phyloP scores from a whole-genome alignment of 2,329 filamentous ascomycete species.

The Podosphaera fusca region DNA sequence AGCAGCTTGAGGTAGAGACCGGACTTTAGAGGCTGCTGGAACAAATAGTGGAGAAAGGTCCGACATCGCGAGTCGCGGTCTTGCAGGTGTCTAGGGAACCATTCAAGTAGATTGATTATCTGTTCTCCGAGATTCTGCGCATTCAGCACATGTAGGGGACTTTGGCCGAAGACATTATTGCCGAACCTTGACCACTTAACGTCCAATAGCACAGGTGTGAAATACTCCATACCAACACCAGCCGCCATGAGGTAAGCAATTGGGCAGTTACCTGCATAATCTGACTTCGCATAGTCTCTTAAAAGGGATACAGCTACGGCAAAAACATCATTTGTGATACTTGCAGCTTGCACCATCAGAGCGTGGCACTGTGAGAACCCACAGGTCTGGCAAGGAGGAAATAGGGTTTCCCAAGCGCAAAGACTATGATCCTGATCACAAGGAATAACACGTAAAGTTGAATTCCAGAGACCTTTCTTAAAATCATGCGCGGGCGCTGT shows the following conservation, averaged over 20 bases:
- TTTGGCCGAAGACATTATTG: slow-evolving; percentile 9
- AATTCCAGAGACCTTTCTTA: slow-evolving; percentile 7
- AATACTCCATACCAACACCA: slow-evolving; percentile 9
- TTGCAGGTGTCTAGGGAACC: slow-evolving; percentile 4
- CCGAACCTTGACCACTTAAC: slow-evolving; percentile 1
- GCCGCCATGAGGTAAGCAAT: slow-evolving; percentile 9
- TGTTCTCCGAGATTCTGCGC: slow-evolving; percentile 7
- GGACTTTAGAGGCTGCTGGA: slow-evolving; percentile 7
- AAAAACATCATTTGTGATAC: slow-evolving; percentile 5
- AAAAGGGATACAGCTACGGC: slow-evolving; percentile 4
- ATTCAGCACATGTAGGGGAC: slow-evolving; percentile 9
- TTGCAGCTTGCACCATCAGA: slow-evolving; percentile 8
- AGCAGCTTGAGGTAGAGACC: slow-evolving; percentile 7
- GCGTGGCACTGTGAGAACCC: slow-evolving; percentile 9
- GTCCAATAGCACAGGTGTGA: slow-evolving; percentile 3
- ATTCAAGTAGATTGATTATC: slow-evolving; percentile 7
- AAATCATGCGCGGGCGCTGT: slow-evolving; percentile 6
- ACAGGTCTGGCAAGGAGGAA: slow-evolving; percentile 6
- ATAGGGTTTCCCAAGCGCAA: slow-evolving; percentile 6
- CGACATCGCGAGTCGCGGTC: slow-evolving; percentile 10
- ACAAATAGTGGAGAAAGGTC: slow-evolving; percentile 9
- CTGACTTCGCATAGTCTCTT: slow-evolving; percentile 3
- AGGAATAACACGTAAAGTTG: slow-evolving; percentile 7
- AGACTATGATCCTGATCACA: slow-evolving; percentile 8
- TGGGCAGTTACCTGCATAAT: slow-evolving; percentile 9